These are phyloP conservation scores for Capronia coronata DNA, from an alignment of 2,329 filamentous ascomycete genomes.

Conservation along the genomic window DNA sequence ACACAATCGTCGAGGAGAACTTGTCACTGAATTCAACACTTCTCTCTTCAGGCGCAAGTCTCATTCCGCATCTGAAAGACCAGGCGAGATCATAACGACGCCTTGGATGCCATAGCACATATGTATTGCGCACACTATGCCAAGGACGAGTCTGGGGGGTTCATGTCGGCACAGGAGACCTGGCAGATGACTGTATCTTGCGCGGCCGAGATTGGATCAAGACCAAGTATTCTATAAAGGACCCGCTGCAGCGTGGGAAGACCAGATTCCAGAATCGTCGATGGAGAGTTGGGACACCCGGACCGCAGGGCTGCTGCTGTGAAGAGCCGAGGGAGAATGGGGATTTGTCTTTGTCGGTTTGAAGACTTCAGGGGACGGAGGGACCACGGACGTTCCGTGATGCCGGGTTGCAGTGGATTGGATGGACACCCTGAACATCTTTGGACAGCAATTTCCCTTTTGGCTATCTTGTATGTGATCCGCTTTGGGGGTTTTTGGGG, in stretches of 20 bases:
- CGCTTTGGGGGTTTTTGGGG: too few species aligned
- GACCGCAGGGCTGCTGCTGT: background rate
- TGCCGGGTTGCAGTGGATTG: too few species aligned
- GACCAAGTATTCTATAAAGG: too few species aligned
- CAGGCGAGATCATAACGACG: slow-evolving; percentile 15
- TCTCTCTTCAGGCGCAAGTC: slow-evolving; percentile 4
- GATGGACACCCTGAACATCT: too few species aligned
- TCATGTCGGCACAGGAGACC: slow-evolving; percentile 23
- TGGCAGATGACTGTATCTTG: slow-evolving; percentile 25
- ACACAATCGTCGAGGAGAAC: too few species aligned
- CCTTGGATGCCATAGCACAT: slow-evolving; percentile 19
- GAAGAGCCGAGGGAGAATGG: background rate
- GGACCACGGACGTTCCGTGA: too few species aligned
- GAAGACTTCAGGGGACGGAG: too few species aligned
- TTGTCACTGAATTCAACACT: too few species aligned
- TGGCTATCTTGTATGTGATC: too few species aligned
- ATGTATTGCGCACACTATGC: slow-evolving; percentile 25
- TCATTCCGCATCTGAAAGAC: background rate
- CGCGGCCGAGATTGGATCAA: slow-evolving; percentile 14
- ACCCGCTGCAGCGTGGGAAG: background rate
- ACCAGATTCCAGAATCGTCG: background rate
- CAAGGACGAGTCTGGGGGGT: slow-evolving; percentile 23
- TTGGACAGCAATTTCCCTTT: too few species aligned
- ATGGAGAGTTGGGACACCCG: background rate
- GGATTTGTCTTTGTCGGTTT: too few species aligned